Evolutionary conservation across 2,329 filamentous ascomycete genomes (phyloP).

Genomic region (Venturiaceae sp.): DNA sequence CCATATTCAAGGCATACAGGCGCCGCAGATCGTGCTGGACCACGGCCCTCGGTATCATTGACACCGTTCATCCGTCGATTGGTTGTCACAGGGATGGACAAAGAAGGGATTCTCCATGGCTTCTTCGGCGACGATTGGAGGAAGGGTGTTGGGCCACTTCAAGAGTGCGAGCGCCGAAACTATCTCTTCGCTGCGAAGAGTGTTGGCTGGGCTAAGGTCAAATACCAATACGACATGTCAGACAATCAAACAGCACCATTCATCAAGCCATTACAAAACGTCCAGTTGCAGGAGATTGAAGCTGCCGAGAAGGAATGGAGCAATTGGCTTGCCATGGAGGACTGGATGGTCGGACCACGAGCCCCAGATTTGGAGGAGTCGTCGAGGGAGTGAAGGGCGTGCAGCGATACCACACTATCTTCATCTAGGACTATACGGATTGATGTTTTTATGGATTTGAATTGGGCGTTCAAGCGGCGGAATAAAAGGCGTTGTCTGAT

Average conservation of each 20-base stretch:
- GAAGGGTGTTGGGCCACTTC: conserved; percentile 67
- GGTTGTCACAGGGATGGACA: conserved; percentile 86
- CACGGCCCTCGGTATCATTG: conserved; percentile 49
- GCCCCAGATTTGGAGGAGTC: conserved; percentile 42
- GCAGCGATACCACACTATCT: background rate
- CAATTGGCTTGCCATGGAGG: conserved; percentile 92
- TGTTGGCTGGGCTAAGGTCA: conserved; percentile 80
- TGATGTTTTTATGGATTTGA: background rate
- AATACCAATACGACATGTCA: conserved; percentile 80
- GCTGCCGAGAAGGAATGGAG: conserved; percentile 81
- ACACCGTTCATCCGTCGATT: conserved; percentile 85
- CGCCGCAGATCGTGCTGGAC: conserved; percentile 20
- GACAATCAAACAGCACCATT: conserved; percentile 81
- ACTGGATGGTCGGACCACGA: conserved; percentile 92
- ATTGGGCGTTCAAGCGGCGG: background rate
- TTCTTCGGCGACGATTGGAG: conserved; percentile 96
- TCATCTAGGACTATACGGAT: background rate
- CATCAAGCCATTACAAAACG: conserved; percentile 68
- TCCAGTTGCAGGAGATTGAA: conserved; percentile 70
- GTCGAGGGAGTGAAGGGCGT: background rate
- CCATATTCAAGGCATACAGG: background rate
- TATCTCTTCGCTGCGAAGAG: conserved; percentile 94
- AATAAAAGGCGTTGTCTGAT: background rate
- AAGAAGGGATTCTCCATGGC: conserved; percentile 74
- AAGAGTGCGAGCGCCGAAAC: conserved; percentile 85